A percentile compares a stretch with the other conserved stretches of the same genome.
Conservation (phyloP, 2,329 filamentous ascomycete species). For the Clarireedia monteithiana region DNA sequence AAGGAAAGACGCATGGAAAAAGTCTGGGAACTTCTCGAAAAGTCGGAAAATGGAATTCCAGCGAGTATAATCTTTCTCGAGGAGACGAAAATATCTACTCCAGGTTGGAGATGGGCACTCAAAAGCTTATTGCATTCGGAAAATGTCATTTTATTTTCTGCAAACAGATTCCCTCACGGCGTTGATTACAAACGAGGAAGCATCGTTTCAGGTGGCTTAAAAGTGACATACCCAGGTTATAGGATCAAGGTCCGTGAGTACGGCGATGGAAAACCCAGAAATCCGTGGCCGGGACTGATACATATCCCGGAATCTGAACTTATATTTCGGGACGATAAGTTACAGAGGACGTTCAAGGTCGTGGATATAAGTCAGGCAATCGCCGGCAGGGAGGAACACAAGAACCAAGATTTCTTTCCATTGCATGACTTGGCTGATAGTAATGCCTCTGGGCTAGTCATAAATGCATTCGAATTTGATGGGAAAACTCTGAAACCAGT, state of each 20-base stretch:
- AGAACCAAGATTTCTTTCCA: conserved; percentile 5
- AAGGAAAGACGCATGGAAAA: background rate
- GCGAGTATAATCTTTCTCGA: background rate
- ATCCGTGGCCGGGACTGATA: conserved; percentile 9
- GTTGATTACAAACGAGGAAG: background rate
- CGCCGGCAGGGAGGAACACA: conserved; percentile 8
- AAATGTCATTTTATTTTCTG: background rate
- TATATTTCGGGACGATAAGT: conserved; percentile 2
- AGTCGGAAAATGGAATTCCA: background rate
- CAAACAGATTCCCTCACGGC: background rate
- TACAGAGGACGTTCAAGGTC: conserved; percentile 3
- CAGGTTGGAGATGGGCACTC: conserved; percentile 27
- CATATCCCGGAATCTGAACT: conserved; percentile 6
- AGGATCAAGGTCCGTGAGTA: background rate
- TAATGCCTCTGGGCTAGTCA: conserved; percentile 2
- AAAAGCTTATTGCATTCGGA: conserved; percentile 1
- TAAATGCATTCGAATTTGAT: background rate
- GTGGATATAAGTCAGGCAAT: conserved; percentile 1
- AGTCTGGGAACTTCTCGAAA: background rate
- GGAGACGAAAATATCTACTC: background rate
- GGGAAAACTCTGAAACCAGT: background rate
- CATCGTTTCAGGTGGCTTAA: conserved; percentile 2
- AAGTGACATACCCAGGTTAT: conserved; percentile 1
- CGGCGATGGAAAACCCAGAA: conserved; percentile 4
- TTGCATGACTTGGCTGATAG: conserved; percentile 10